Conservation (phyloP, 148 eudicot genomes). For the Chenopodium quinoa region DNA sequence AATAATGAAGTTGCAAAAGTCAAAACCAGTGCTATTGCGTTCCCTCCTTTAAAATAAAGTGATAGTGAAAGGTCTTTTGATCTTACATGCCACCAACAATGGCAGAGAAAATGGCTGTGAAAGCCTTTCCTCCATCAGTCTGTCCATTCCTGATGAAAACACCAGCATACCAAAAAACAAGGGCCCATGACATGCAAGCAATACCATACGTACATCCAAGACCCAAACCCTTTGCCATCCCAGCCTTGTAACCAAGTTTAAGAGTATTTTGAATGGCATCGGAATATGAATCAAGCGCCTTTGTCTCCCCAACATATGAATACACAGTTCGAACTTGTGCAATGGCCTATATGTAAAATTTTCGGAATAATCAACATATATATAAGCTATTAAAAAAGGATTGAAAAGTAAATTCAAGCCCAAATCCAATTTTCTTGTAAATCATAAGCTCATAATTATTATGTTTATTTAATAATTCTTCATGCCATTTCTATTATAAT, state of each 20-base stretch:
- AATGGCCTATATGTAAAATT: constrained; percentile 56
- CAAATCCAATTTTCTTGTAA: background rate
- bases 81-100: constrained; percentile 99
- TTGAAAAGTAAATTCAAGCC: background rate
- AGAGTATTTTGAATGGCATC: constrained; percentile 93
- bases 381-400: background rate
- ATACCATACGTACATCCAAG: constrained; percentile 98
- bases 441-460: background rate
- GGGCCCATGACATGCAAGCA: constrained; percentile 99
- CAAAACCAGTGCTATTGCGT: background rate
- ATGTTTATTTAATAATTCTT: background rate
- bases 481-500: background rate
- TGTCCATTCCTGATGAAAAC: constrained; percentile 97
- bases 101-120: constrained; percentile 98
- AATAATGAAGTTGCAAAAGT: constrained; percentile 2
- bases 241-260: constrained; percentile 96
- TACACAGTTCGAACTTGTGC: constrained; percentile 99
- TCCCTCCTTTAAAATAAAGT: background rate
- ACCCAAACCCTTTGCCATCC: constrained; percentile 98
- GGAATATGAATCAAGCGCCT: constrained; percentile 82
- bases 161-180: constrained; percentile 99
- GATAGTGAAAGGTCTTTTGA: background rate
- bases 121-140: constrained; percentile 98
- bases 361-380: background rate
- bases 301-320: constrained; percentile 91